Evolutionary conservation across 2,329 filamentous ascomycete species (phyloP), one percentile per base, ranked within the genome.

Genomic region (Coniochaeta prunicola): DNA sequence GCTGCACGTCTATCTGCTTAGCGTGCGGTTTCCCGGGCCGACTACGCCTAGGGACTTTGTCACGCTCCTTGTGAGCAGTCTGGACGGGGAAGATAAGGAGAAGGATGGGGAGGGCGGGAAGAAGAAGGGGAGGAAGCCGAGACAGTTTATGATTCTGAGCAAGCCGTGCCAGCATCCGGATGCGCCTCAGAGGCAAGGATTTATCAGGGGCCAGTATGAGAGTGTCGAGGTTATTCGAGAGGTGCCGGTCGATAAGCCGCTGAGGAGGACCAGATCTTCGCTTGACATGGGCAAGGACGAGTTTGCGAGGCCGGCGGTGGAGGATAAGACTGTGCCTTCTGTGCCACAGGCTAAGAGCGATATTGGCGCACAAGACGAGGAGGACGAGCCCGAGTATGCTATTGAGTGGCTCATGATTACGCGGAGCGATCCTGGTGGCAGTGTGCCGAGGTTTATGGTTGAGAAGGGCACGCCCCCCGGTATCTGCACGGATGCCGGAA

Each of bases 381-480:
- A 58, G 4, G 68, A 73, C 10, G 68, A 74, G 4, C 69, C 64
- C 1, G 69, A 75, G n/a, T 76, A 72, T 30, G 73, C 77, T 28
- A 70, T 96, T 1, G 92, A 96, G 71, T 96, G 92, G 92, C 83
- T 94, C 61, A 96, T 96, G 92, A 85, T 96, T 19, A 96, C 91
- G 1, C 81, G 92, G 55, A 93, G 89, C 70, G 91, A 96, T 66
- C 91, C 92, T 3, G 92, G 92, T 12, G 92, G 92, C 57, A 93
- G 86, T 60, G 92, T 96, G 19, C 92, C 92, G 1, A 83, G 90
- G 15, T 96, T 94, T 74, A 87, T 96, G 81, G 90, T 96, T n/a
- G 92, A 96, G 67, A 86, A 90, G 69, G 90, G 89, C 31, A 96
- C 92, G 0, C 92, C 92, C 0, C 85, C 81, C 12, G 90, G 90